Evolutionary conservation across 768 basidiomycete genomes (phyloP).

Genomic region (Pulveroboletus frians): DNA sequence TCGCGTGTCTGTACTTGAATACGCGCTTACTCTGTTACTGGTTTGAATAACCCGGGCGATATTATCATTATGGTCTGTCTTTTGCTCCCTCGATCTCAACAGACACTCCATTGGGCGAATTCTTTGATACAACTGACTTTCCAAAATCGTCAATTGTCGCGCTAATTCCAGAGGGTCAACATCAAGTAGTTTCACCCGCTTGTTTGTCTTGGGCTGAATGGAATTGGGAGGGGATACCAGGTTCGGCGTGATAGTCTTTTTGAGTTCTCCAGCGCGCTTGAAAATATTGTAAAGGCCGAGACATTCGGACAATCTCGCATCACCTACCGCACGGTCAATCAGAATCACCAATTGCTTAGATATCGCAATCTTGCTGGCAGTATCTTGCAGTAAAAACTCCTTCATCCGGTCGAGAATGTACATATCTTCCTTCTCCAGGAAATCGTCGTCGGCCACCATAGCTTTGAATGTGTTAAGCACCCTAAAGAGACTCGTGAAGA

Average conservation of each 20-base stretch:
- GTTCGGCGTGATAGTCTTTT: constrained; percentile 52
- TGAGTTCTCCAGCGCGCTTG: constrained; percentile 50
- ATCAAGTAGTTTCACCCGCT: constrained; percentile 77
- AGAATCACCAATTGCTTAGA: constrained; percentile 69
- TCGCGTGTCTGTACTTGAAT: not conserved
- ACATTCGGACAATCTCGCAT: not conserved
- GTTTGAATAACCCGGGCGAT: constrained; percentile 84
- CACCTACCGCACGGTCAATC: constrained; percentile 76
- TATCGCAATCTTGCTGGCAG: constrained; percentile 58
- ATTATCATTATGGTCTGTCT: constrained; percentile 69
- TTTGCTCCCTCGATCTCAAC: constrained; percentile 74
- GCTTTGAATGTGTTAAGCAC: constrained; percentile 88
- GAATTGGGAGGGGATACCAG: constrained; percentile 66
- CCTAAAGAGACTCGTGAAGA: constrained; percentile 26
- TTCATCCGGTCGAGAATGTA: constrained; percentile 79
- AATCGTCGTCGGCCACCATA: constrained; percentile 80
- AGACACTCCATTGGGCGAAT: constrained; percentile 91
- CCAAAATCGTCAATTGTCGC: constrained; percentile 88
- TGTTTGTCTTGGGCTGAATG: constrained; percentile 64
- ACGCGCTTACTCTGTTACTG: constrained; percentile 65
- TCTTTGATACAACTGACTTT: constrained; percentile 78
- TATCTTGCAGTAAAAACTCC: constrained; percentile 65
- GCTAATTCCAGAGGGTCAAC: constrained; percentile 88
- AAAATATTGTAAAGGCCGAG: constrained; percentile 16
- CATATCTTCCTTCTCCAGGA: constrained; percentile 82